These are phyloP conservation scores for Lactifluus echinatus DNA, from an alignment of 768 basidiomycete genomes.

Conservation along the genomic window DNA sequence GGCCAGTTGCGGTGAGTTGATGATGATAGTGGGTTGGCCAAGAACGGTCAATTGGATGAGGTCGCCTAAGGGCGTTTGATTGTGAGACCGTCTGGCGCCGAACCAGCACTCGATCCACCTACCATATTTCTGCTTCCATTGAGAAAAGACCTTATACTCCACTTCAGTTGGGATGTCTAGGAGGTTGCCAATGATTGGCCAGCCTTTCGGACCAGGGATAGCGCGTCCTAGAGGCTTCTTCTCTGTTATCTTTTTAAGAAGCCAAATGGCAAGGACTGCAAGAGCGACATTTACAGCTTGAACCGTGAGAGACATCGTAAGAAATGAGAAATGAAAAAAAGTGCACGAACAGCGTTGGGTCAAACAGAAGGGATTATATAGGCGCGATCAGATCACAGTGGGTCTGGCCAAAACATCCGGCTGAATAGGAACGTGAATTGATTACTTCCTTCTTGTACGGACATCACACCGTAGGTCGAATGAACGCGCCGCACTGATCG, in stretches of 20 bases:
- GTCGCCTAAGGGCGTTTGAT: slow-evolving; percentile 16
- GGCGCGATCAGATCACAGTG: neutral
- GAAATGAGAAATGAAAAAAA: neutral
- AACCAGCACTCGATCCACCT: neutral
- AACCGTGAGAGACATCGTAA: slow-evolving; percentile 7
- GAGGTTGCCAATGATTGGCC: slow-evolving; percentile 20
- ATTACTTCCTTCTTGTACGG: neutral
- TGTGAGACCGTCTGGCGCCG: neutral
- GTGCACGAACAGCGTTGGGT: neutral
- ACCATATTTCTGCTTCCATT: slow-evolving; percentile 19
- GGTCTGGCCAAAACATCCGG: neutral
- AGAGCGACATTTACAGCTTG: slow-evolving; percentile 7
- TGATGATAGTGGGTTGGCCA: slow-evolving; percentile 22
- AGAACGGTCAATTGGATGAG: slow-evolving; percentile 22
- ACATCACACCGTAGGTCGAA: neutral
- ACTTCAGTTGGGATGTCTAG: slow-evolving; percentile 17
- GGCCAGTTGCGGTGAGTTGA: slow-evolving; percentile 21
- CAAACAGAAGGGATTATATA: neutral
- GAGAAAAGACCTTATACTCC: slow-evolving; percentile 16
- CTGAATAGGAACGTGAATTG: neutral
- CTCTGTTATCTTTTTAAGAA: slow-evolving; percentile 15
- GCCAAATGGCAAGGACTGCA: slow-evolving; percentile 7
- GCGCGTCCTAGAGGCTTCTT: slow-evolving; percentile 9
- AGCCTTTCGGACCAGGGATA: slow-evolving; percentile 18
- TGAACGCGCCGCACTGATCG: too few species aligned